Evolutionary conservation across 2,329 filamentous ascomycete species (phyloP).

Genomic region (Coniochaeta hoffmannii): DNA sequence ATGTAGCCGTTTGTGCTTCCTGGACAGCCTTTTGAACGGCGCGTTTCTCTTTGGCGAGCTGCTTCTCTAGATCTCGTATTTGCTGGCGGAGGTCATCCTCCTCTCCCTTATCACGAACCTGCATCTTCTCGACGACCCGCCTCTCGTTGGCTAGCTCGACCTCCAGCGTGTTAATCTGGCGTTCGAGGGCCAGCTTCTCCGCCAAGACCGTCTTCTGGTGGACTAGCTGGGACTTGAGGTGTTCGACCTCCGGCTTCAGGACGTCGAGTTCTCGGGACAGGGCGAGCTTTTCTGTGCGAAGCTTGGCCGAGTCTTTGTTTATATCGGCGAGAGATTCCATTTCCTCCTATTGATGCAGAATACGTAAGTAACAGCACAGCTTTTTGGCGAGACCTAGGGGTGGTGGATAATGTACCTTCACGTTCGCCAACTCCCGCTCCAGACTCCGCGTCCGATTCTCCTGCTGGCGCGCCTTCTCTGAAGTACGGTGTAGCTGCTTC

Average conservation of each 20-base stretch:
- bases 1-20: slow-evolving; percentile 16
- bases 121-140: slow-evolving; percentile 46
- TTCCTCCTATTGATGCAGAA: slow-evolving; percentile 56
- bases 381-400: too few species aligned
- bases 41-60: slow-evolving; percentile 22
- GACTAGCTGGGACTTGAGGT: slow-evolving; percentile 45
- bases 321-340: slow-evolving; percentile 59
- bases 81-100: slow-evolving; percentile 21
- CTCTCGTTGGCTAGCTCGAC: slow-evolving; percentile 79
- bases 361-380: too few species aligned
- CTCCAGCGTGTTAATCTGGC: slow-evolving; percentile 69
- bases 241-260: slow-evolving; percentile 48
- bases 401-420: too few species aligned
- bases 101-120: slow-evolving; percentile 23
- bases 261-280: slow-evolving; percentile 43
- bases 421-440: slow-evolving; percentile 36
- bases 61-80: slow-evolving; percentile 32
- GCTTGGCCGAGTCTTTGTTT: slow-evolving; percentile 61
- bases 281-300: slow-evolving; percentile 53
- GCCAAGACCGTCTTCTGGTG: slow-evolving; percentile 62
- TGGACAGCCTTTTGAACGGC: slow-evolving; percentile 13
- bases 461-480: slow-evolving; percentile 34
- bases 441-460: slow-evolving; percentile 41
- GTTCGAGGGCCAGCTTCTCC: slow-evolving; percentile 74
- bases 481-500: slow-evolving; percentile 34